phyloP scores from a whole-genome alignment of 2,329 filamentous ascomycete genomes.

The Sclerotinia subarctica region DNA sequence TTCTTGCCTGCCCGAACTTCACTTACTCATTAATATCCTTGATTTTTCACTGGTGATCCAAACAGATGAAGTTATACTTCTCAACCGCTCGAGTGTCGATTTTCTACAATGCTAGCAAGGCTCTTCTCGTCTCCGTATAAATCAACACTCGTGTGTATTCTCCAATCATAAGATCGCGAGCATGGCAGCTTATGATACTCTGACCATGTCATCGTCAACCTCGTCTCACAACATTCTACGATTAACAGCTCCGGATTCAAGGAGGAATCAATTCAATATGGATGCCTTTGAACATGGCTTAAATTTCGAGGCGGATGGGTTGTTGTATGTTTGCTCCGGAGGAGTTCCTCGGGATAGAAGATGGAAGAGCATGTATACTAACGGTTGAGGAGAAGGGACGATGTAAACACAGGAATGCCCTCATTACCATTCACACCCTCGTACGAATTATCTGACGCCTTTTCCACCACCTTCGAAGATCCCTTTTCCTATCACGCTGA shows the following conservation, averaged over 20 bases:
- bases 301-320: constrained; percentile 32
- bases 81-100: not conserved
- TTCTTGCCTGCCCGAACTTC: constrained; percentile 11
- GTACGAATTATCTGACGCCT: constrained; percentile 60
- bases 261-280: constrained; percentile 29
- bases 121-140: not conserved
- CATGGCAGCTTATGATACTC: constrained; percentile 27
- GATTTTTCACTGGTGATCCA: constrained; percentile 2
- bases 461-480: constrained; percentile 62
- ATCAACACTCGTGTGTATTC: not conserved
- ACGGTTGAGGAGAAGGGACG: constrained; percentile 14
- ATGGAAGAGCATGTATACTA: constrained; percentile 5
- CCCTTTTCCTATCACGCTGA: constrained; percentile 56
- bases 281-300: constrained; percentile 36
- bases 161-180: constrained; percentile 19
- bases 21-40: constrained; percentile 3
- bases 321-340: constrained; percentile 31
- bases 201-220: constrained; percentile 17
- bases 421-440: constrained; percentile 53
- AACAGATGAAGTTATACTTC: constrained; percentile 16
- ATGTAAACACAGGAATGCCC: constrained; percentile 35
- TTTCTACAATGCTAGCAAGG: constrained; percentile 15
- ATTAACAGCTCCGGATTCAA: constrained; percentile 27
- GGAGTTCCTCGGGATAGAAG: not conserved
- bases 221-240: constrained; percentile 33